Percentiles rank a stretch among this genome's conserved stretches.
Conservation (phyloP, 176 grass and related monocot genomes). For the Thinopyrum elongatum region DNA sequence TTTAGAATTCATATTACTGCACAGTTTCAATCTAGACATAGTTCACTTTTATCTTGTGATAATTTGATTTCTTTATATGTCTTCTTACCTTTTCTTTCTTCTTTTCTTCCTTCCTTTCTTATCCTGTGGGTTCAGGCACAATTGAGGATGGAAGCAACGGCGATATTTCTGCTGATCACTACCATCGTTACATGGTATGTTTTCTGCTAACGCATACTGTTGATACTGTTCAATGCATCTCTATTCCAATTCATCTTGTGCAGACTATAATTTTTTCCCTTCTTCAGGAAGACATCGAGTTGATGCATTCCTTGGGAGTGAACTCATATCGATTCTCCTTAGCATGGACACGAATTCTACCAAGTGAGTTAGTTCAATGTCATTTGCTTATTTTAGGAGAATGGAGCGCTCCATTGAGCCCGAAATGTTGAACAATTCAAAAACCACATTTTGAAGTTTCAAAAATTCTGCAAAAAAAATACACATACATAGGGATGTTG, state of each 20-base stretch:
- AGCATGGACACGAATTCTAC: conserved; percentile 70
- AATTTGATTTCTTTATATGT: not conserved
- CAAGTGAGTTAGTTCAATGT: conserved; percentile 37
- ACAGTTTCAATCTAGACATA: not conserved
- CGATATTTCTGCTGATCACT: conserved; percentile 64
- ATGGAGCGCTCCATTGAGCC: too few relatives aligned
- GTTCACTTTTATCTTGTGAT: not conserved
- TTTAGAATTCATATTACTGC: not conserved
- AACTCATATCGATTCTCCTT: conserved; percentile 83
- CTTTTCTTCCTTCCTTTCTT: not conserved
- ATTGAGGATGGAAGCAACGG: conserved; percentile 55
- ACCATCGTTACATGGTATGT: conserved; percentile 59
- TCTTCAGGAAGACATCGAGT: conserved; percentile 54
- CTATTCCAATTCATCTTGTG: not conserved
- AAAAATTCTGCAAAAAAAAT: too few relatives aligned
- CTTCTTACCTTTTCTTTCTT: too few relatives aligned
- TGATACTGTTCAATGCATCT: not conserved
- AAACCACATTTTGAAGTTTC: too few relatives aligned
- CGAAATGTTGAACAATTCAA: too few relatives aligned
- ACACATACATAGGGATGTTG: too few relatives aligned
- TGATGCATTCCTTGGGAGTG: conserved; percentile 55
- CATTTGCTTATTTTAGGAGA: too few relatives aligned
- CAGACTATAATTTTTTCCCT: not conserved
- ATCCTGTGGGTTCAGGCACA: conserved; percentile 22
- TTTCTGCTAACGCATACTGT: not conserved